Evolutionary conservation across 495 filamentous ascomycete genomes (phyloP).

Genomic region (Penicillium chermesinum): DNA sequence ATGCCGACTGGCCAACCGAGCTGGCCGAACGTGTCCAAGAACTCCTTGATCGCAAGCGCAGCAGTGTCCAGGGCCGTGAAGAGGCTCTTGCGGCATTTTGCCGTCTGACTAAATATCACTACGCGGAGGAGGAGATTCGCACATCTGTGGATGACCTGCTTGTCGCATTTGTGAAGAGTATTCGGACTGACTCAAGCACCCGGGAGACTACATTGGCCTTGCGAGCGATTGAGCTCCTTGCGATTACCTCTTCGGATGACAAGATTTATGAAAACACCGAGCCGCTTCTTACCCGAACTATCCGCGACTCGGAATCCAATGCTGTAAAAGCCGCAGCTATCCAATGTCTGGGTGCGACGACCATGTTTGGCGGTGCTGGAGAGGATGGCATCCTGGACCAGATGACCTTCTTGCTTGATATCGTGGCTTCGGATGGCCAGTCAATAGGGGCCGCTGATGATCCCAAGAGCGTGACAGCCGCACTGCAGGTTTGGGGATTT

Average conservation of each 20-base stretch:
- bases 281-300: constrained; percentile 59
- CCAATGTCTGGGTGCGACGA: constrained; percentile 64
- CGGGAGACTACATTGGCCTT: constrained; percentile 70
- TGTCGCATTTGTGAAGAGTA: constrained; percentile 63
- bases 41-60: constrained; percentile 81
- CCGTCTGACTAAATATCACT: constrained; percentile 69
- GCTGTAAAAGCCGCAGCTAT: constrained; percentile 69
- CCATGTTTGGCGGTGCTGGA: constrained; percentile 75
- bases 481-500: constrained; percentile 84
- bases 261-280: constrained; percentile 62
- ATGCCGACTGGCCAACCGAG: constrained; percentile 59
- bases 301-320: constrained; percentile 63
- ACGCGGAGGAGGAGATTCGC: constrained; percentile 61
- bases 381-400: constrained; percentile 64
- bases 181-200: constrained; percentile 65
- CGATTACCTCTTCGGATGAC: constrained; percentile 68
- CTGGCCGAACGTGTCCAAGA: constrained; percentile 70
- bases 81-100: constrained; percentile 63
- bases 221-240: constrained; percentile 68
- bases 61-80: constrained; percentile 74
- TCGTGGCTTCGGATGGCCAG: constrained; percentile 78
- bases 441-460: constrained; percentile 70
- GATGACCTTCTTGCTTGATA: constrained; percentile 80
- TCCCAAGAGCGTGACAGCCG: constrained; percentile 71
- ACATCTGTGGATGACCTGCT: constrained; percentile 59